Evolutionary conservation across 2,329 filamentous ascomycete genomes (phyloP).

Genomic region (Rugonectria rugulosa): DNA sequence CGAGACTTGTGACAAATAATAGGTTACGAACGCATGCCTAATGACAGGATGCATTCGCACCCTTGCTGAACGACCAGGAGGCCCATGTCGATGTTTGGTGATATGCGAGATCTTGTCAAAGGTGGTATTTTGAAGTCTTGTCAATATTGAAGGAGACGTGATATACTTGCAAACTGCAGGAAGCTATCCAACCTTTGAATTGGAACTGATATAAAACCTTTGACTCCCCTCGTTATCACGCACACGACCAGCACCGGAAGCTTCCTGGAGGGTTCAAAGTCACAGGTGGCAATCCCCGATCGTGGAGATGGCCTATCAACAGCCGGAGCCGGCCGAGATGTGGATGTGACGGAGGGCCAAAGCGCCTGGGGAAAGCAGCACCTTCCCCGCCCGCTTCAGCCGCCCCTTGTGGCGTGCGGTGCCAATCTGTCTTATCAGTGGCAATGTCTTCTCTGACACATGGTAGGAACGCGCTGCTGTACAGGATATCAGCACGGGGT

Average conservation of each 20-base stretch:
- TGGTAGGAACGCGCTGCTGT: background rate
- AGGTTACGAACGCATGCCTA: no score
- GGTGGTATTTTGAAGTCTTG: background rate
- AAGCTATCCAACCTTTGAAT: no score
- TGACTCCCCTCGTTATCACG: background rate
- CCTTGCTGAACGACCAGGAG: no score
- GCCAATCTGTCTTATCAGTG: slow-evolving; percentile 40
- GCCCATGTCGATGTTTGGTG: background rate
- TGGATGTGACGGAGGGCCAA: slow-evolving; percentile 17
- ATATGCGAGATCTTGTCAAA: background rate
- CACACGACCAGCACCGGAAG: slow-evolving; percentile 2
- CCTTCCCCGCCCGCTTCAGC: slow-evolving; percentile 30
- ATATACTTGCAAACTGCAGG: no score
- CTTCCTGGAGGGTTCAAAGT: slow-evolving; percentile 5
- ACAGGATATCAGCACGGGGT: background rate
- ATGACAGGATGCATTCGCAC: no score
- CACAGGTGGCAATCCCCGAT: slow-evolving; percentile 41
- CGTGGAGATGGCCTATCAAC: slow-evolving; percentile 33
- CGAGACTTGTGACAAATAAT: no score
- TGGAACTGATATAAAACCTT: no score
- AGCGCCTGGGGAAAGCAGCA: slow-evolving; percentile 13
- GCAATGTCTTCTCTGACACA: slow-evolving; percentile 20
- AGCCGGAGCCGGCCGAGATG: slow-evolving; percentile 42
- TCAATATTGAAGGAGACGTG: no score
- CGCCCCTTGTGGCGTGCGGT: slow-evolving; percentile 22